Base-by-base conservation (phyloP, 1,139 yeast species). In the Lodderomyces jiufengensis region DNA sequence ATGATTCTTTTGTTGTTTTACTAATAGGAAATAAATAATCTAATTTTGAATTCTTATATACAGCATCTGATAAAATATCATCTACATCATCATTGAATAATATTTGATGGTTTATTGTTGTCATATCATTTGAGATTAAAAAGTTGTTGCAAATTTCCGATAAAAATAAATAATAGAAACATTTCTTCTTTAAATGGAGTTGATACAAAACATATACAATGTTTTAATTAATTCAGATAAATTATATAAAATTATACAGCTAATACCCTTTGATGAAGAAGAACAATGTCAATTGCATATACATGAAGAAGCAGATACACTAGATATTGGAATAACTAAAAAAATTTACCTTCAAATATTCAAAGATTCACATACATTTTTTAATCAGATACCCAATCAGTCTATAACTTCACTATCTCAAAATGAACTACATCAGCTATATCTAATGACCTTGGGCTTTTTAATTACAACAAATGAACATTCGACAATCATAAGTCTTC, bases 391-490 rank as follows among this genome's bases (percentile, higher is more conserved):
- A 15, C 18, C 5, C 18, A 29, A 4, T 67, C 64, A 38, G 45
- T 63, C 25, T 39, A 33, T 15, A 35, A 68, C 68, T 44, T 57
- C 51, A 31, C 60, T 59, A 39, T 57, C 62, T 12, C 73, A 66
- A 38, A 44, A 48, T 1, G 49, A 44, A 22, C n/a, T 36, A n/a
- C 29, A 33, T 3, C 37, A 45, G 2, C 11, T 46, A 20, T 54
- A 51, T 31, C 41, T 41, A 26, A 57, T 61, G 52, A 62, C 72
- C 0, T 40, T 64, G 24, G 66, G 71, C 1, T 59, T 54, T 37
- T 45, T 70, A 31, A 40, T 63, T 13, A 66, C 73, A 9, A 66
- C 74, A 13, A 64, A 67, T 42, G 76, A 69, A 38, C 59, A 67
- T 48, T 67, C 65, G 40, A 60, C 63, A 21, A 50, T 63, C 2